Conservation (phyloP, 352 stramenopile genomes). For the Phytophthora pistaciae region DNA sequence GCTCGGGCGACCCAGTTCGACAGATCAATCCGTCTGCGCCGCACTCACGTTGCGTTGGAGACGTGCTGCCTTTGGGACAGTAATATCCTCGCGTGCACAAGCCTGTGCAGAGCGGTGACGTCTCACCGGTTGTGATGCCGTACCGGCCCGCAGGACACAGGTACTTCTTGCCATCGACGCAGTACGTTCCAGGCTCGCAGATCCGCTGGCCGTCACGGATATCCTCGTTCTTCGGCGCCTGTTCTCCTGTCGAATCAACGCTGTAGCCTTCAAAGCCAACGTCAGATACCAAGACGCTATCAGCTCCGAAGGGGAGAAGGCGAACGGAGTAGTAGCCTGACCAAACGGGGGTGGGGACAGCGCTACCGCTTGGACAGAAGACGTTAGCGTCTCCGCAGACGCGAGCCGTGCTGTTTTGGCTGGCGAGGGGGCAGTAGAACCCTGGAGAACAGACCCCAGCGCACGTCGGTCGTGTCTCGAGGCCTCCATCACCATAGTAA, state of each 20-base stretch:
- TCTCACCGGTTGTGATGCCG: conserved; percentile 55
- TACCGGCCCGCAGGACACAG: conserved; percentile 74
- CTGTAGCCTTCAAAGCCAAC: conserved; percentile 19
- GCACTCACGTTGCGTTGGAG: conserved; percentile 51
- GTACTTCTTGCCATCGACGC: conserved; percentile 51
- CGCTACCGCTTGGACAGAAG: conserved; percentile 74
- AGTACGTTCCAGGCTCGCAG: conserved; percentile 81
- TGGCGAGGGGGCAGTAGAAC: conserved; percentile 73
- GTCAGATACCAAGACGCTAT: conserved; percentile 15
- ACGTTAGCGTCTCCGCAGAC: conserved; percentile 49
- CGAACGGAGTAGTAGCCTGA: conserved; percentile 75
- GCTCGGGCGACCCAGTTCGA: conserved; percentile 49
- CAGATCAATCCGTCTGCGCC: conserved; percentile 58
- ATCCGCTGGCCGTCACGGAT: conserved; percentile 57
- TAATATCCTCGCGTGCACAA: conserved; percentile 75
- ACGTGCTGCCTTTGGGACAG: conserved; percentile 62
- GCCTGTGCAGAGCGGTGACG: conserved; percentile 60
- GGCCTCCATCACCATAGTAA: conserved; percentile 35
- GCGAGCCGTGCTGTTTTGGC: conserved; percentile 46
- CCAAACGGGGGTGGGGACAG: conserved; percentile 55
- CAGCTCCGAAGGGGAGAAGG: not conserved
- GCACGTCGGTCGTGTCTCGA: conserved; percentile 52
- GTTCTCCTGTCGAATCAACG: conserved; percentile 8
- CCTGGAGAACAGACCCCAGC: conserved; percentile 54
- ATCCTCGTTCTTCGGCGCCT: conserved; percentile 35